Percentiles rank a stretch among this genome's conserved stretches.
Conservation (phyloP, 495 filamentous ascomycete genomes). For the Jackrogersella minutella region DNA sequence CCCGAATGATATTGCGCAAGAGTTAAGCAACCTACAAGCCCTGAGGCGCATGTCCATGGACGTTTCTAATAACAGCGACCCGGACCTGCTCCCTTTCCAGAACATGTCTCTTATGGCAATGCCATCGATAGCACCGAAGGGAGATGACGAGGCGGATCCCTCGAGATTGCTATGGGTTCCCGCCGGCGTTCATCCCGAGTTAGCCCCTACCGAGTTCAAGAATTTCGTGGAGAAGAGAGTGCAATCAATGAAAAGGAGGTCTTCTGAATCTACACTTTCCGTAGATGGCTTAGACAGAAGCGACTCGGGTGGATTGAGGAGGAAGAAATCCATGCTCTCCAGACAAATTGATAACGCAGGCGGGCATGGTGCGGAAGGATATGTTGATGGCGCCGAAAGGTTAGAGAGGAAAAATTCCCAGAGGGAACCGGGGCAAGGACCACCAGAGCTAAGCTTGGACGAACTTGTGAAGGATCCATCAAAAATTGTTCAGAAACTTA, state of each 20-base stretch:
- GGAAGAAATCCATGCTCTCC: constrained; percentile 97
- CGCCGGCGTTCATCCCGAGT: constrained; percentile 89
- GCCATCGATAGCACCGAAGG: constrained; percentile 77
- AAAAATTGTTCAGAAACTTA: constrained; percentile 71
- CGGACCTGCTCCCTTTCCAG: constrained; percentile 88
- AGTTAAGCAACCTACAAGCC: constrained; percentile 93
- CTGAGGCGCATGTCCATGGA: constrained; percentile 99
- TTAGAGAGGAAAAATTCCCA: constrained; percentile 78
- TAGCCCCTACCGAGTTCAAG: constrained; percentile 96
- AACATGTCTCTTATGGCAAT: constrained; percentile 64
- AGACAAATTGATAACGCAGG: constrained; percentile 81
- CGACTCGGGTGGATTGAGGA: constrained; percentile 71
- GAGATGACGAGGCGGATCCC: constrained; percentile 84
- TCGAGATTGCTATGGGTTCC: constrained; percentile 95
- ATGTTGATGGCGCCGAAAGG: constrained; percentile 87
- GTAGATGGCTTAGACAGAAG: constrained; percentile 65
- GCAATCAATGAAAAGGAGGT: constrained; percentile 84
- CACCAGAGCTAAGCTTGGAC: constrained; percentile 73
- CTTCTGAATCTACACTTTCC: constrained; percentile 74
- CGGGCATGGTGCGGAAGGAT: constrained; percentile 68
- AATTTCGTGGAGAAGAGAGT: constrained; percentile 93
- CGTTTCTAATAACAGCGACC: constrained; percentile 87
- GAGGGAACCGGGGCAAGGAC: constrained; percentile 47
- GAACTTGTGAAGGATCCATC: constrained; percentile 81
- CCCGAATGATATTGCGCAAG: constrained; percentile 90